Evolutionary conservation across 176 grass and related monocot genomes (phyloP).

Genomic region (Zoysia japonica): DNA sequence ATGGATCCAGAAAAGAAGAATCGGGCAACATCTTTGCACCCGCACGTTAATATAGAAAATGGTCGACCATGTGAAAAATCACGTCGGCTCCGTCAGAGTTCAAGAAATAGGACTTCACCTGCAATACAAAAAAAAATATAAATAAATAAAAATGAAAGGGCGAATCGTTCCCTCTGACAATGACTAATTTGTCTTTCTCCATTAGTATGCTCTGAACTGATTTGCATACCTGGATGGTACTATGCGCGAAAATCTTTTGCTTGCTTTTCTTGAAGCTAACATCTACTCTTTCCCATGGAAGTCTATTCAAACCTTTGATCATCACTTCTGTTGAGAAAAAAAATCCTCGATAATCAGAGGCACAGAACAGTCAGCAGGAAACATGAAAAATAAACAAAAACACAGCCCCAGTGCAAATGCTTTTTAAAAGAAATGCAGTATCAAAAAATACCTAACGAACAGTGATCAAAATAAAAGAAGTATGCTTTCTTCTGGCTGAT

Average conservation of each 20-base stretch:
- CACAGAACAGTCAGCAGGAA: background rate
- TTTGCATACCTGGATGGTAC: slow-evolving; percentile 77
- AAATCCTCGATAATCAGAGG: slow-evolving; percentile 7
- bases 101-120: slow-evolving; percentile 85
- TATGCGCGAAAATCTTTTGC: slow-evolving; percentile 87
- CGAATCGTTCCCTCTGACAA: background rate
- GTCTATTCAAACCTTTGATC: slow-evolving; percentile 77
- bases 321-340: slow-evolving; percentile 63
- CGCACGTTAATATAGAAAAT: slow-evolving; percentile 60
- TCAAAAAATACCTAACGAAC: background rate
- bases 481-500: background rate
- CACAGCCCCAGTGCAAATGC: background rate
- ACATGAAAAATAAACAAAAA: background rate
- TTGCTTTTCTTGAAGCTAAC: slow-evolving; percentile 84
- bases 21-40: background rate
- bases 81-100: slow-evolving; percentile 86
- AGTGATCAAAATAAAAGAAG: background rate
- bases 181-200: background rate
- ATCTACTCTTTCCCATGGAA: slow-evolving; percentile 93
- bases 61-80: slow-evolving; percentile 92
- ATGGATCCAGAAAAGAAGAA: background rate
- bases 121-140: slow-evolving; percentile 3
- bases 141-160: background rate
- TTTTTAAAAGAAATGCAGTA: background rate
- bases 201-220: background rate